phyloP scores from a whole-genome alignment of 2,329 filamentous ascomycete species.

The Colletotrichum trifolii region DNA sequence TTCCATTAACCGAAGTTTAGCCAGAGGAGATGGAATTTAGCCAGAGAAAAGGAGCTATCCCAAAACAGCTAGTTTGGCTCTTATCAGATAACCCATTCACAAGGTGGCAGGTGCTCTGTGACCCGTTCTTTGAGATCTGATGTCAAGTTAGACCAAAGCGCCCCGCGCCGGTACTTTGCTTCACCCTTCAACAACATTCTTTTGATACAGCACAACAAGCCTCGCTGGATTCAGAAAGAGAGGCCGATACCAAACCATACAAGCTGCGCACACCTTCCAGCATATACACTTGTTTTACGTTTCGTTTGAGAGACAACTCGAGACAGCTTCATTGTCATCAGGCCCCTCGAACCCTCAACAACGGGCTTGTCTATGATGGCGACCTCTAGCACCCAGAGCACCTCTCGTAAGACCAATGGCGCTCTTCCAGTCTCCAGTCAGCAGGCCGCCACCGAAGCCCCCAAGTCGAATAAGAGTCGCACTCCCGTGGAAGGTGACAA shows the following conservation, averaged over 20 bases:
- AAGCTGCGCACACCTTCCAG: no score
- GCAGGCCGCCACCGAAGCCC: conserved; percentile 53
- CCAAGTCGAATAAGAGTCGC: conserved; percentile 59
- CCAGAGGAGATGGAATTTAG: neutral
- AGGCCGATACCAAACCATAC: no score
- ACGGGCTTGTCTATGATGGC: conserved; percentile 24
- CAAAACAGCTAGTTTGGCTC: neutral
- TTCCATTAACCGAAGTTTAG: conserved; percentile 14
- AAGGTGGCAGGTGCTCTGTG: conserved; percentile 19
- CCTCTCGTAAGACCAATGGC: conserved; percentile 59
- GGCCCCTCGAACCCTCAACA: conserved; percentile 5
- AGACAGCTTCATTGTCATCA: neutral
- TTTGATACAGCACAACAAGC: no score
- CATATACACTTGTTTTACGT: no score
- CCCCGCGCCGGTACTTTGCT: conserved; percentile 26
- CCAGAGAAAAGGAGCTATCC: conserved; percentile 21
- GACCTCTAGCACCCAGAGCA: conserved; percentile 23
- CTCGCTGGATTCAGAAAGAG: no score
- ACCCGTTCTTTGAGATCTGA: conserved; percentile 34
- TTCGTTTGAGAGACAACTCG: no score
- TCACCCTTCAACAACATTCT: conserved; percentile 16
- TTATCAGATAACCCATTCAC: conserved; percentile 30
- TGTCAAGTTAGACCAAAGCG: conserved; percentile 20
- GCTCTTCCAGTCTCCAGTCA: conserved; percentile 61
- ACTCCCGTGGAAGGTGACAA: conserved; percentile 76